These are phyloP conservation scores for Raffaelea arxii DNA, from an alignment of 2,329 filamentous ascomycete genomes.

Conservation along the genomic window DNA sequence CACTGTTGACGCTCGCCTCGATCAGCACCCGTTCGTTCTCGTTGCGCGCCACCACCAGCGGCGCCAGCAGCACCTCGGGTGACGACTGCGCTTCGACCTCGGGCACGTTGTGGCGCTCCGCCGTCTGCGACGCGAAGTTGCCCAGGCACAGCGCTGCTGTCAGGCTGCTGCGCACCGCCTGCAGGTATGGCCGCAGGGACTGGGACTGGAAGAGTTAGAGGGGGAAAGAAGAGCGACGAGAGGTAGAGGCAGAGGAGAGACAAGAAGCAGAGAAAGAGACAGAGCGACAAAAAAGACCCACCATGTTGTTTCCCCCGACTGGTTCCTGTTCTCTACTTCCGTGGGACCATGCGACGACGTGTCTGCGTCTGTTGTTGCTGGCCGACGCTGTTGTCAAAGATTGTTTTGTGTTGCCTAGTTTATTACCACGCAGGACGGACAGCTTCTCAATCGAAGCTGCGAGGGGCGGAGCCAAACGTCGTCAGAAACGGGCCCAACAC, in stretches of 20 bases:
- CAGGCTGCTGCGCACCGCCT: conserved; percentile 89
- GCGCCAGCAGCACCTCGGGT: conserved; percentile 87
- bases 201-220: conserved; percentile 54
- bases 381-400: no score
- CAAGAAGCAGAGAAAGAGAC: no score
- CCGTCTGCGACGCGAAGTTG: conserved; percentile 95
- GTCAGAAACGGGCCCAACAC: no score
- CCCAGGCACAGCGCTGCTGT: conserved; percentile 88
- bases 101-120: conserved; percentile 95
- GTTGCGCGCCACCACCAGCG: conserved; percentile 83
- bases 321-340: no score
- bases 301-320: no score
- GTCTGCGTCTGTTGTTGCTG: no score
- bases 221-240: neutral
- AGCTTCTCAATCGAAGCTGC: no score
- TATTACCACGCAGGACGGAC: no score
- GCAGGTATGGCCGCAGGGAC: conserved; percentile 92
- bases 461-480: no score
- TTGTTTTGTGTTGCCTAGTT: no score
- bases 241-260: neutral
- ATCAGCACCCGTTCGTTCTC: conserved; percentile 96
- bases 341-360: no score
- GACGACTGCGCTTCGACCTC: conserved; percentile 91
- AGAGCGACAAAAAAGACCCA: no score
- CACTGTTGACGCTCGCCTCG: conserved; percentile 93